Evolutionary conservation across 805 yeast species (phyloP), one percentile per base, ranked within the genome.

Genomic region (Saccharomycopsis vini): DNA sequence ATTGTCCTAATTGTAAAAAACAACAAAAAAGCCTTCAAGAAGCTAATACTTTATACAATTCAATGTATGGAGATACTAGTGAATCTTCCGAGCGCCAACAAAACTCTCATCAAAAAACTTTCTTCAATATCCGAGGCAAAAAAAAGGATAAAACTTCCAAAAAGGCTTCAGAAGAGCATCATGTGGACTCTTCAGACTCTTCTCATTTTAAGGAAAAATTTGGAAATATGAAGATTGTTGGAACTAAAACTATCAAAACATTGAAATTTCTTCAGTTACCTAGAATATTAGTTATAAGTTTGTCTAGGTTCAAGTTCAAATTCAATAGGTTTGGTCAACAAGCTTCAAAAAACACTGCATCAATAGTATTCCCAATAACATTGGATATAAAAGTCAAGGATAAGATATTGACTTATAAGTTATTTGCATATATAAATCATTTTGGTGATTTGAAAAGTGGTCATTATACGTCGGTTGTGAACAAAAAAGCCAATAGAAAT

Each of bases 281-380:
- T 0, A 77, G 75, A 36, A 72, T 84, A 2, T 67, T 90, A 46
- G 79, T 90, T 19, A 75, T 90, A 36, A 95, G 90, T 59, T 71
- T 90, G 50, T 88, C 94, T 50, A 67, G 98, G 52, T 90, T 90
- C 62, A 67, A 97, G 52, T 90, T 90, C 62, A 61, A 54, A 55
- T 72, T 69, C 42, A 67, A 57, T 61, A 71, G 66, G 54, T 73
- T 71, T 50, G 58, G 77, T 33, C 71, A 45, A 26, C 43, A 36
- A 20, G 20, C 44, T 10, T 41, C 78, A 1, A 77, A 76, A 54
- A 76, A 68, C 47, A 56, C 69, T 42, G 67, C 77, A 0, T 60
- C 64, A 16, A 71, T 79, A 20, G 67, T 71, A 32, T 79, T 77
- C 49, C 86, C 86, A 3, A 54, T 76, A 38, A 61, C 68, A 9